Evolutionary conservation across 257 asterid species (phyloP).

Genomic region (Scutellaria barbata): DNA sequence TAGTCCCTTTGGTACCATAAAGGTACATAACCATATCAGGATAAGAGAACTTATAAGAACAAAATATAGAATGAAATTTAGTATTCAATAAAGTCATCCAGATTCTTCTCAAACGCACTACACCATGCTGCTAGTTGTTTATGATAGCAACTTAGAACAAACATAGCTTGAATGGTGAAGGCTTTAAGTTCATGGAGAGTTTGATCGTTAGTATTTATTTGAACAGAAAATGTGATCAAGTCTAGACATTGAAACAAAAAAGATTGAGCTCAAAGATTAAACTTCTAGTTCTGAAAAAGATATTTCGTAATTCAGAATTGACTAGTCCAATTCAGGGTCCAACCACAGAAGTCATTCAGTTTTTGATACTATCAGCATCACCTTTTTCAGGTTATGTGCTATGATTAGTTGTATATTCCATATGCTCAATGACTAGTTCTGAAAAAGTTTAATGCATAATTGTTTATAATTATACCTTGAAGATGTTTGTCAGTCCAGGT

Average conservation of each 20-base stretch:
- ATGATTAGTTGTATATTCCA: not conserved
- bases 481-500: not conserved
- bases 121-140: constrained; percentile 5
- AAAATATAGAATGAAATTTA: not conserved
- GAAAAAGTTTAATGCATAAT: constrained; percentile 2
- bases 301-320: not conserved
- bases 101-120: not conserved
- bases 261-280: constrained; percentile 7
- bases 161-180: not conserved
- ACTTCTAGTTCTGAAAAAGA: not conserved
- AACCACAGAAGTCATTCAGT: not conserved
- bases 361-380: not conserved
- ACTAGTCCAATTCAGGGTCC: constrained; percentile 5
- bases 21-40: constrained; percentile 28
- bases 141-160: constrained; percentile 8
- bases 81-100: constrained; percentile 11
- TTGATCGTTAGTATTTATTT: not conserved
- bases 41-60: constrained; percentile 16
- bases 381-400: constrained; percentile 10
- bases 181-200: constrained; percentile 8
- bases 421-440: constrained; percentile 10
- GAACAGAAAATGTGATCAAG: constrained; percentile 7
- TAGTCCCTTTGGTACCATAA: constrained; percentile 14
- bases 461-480: not conserved
- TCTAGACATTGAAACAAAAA: constrained; percentile 7